Conservation (phyloP, 2,329 filamentous ascomycete species). For the Colletotrichum sansevieriae region DNA sequence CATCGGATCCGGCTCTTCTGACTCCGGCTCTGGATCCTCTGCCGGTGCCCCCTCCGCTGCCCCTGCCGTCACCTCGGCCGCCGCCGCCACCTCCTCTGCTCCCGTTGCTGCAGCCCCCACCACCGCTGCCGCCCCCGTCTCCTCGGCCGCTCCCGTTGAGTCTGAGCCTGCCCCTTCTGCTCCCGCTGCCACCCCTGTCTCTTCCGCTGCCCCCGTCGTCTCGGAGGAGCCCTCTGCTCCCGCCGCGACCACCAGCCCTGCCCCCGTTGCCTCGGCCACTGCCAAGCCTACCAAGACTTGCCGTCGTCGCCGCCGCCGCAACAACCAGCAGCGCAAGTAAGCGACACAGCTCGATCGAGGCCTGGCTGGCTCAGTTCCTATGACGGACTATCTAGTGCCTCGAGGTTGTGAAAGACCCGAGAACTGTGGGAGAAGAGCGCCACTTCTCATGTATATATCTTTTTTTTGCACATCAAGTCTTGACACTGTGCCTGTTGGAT, state of each 20-base stretch:
- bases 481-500: slow-evolving; percentile 30
- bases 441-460: slow-evolving; percentile 38
- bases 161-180: slow-evolving; percentile 25
- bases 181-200: slow-evolving; percentile 28
- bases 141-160: slow-evolving; percentile 18
- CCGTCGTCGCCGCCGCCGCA: slow-evolving; percentile 37
- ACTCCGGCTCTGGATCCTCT: slow-evolving; percentile 21
- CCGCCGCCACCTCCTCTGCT: slow-evolving; percentile 17
- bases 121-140: slow-evolving; percentile 25
- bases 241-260: slow-evolving; percentile 27
- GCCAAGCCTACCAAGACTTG: slow-evolving; percentile 33
- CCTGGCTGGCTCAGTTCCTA: neutral
- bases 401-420: neutral
- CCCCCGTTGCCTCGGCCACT: slow-evolving; percentile 21
- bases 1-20: slow-evolving; percentile 33
- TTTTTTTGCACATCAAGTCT: slow-evolving; percentile 31
- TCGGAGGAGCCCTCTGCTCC: slow-evolving; percentile 34
- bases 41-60: slow-evolving; percentile 13
- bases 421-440: slow-evolving; percentile 4
- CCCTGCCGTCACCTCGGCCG: slow-evolving; percentile 16
- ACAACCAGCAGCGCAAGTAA: slow-evolving; percentile 37
- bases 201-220: slow-evolving; percentile 27
- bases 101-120: slow-evolving; percentile 24
- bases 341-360: neutral
- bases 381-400: neutral